Percentiles rank a stretch among this genome's conserved stretches.
Conservation (phyloP, 2,329 filamentous ascomycete species). For the Fusarium begoniae region DNA sequence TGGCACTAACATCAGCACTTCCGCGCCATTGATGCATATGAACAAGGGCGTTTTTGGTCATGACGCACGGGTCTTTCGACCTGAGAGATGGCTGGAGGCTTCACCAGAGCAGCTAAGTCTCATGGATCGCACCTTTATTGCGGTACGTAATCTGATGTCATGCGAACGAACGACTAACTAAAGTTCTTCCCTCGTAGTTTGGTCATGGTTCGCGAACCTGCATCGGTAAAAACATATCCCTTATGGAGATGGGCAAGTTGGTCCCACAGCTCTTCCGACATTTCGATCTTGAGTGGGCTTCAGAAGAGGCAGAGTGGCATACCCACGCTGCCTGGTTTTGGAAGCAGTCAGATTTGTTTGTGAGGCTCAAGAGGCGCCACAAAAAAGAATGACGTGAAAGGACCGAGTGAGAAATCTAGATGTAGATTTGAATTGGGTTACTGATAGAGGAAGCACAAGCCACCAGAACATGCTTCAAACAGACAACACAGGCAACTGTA, state of each 20-base stretch:
- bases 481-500: too few species aligned
- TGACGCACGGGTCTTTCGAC: not conserved
- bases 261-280: not conserved
- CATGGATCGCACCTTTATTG: not conserved
- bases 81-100: not conserved
- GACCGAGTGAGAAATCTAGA: not conserved
- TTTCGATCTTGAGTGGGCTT: not conserved
- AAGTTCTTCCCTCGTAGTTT: not conserved
- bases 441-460: too few species aligned
- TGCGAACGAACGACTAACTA: rapidly evolving
- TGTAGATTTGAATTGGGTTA: too few species aligned
- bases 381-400: rapidly evolving
- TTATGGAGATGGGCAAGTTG: not conserved
- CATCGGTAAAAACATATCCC: not conserved
- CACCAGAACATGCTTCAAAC: too few species aligned
- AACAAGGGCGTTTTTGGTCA: not conserved
- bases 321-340: not conserved
- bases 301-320: not conserved
- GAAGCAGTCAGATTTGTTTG: not conserved
- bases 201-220: not conserved
- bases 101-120: not conserved
- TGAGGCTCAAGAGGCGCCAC: not conserved
- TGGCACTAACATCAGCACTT: not conserved
- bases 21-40: not conserved
- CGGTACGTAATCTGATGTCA: not conserved